phyloP scores from a whole-genome alignment of 805 yeast genomes.

The Pichia phayaonensis region DNA sequence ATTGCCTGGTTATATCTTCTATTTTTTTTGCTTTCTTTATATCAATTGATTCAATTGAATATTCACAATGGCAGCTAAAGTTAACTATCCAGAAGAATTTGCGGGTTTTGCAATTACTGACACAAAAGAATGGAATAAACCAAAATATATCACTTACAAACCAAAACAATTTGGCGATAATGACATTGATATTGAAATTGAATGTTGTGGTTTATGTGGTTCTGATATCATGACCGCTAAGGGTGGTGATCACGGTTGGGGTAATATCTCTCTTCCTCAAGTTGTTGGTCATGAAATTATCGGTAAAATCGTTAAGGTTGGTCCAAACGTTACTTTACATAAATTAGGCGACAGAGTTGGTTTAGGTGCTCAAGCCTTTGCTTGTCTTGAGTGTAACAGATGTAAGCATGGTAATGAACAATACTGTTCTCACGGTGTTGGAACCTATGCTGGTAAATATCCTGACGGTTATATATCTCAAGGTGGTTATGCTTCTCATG shows the following conservation, averaged over 20 bases:
- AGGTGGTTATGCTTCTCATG: constrained; percentile 42
- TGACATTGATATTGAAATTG: constrained; percentile 52
- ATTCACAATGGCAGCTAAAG: constrained; percentile 8
- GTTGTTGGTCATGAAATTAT: constrained; percentile 46
- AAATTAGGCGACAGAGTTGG: constrained; percentile 41
- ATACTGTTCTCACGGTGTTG: constrained; percentile 35
- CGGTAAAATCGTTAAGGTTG: constrained; percentile 35
- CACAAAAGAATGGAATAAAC: constrained; percentile 47
- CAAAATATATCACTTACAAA: constrained; percentile 41
- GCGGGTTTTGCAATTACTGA: constrained; percentile 49
- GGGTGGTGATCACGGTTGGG: constrained; percentile 44
- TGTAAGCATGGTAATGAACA: constrained; percentile 36
- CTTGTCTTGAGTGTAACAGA: constrained; percentile 31
- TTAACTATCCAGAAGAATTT: constrained; percentile 46
- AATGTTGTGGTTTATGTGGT: constrained; percentile 64
- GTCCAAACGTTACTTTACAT: constrained; percentile 28
- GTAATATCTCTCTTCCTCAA: constrained; percentile 30
- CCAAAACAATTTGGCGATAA: constrained; percentile 38
- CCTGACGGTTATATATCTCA: constrained; percentile 30
- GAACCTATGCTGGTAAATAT: constrained; percentile 35
- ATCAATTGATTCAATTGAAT: not conserved
- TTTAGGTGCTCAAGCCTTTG: constrained; percentile 36
- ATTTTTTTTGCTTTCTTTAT: not conserved
- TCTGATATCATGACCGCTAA: constrained; percentile 47
- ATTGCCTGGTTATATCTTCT: too few species aligned